Evolutionary conservation across 2,329 filamentous ascomycete species (phyloP).

Genomic region (Hypomyces perniciosus): DNA sequence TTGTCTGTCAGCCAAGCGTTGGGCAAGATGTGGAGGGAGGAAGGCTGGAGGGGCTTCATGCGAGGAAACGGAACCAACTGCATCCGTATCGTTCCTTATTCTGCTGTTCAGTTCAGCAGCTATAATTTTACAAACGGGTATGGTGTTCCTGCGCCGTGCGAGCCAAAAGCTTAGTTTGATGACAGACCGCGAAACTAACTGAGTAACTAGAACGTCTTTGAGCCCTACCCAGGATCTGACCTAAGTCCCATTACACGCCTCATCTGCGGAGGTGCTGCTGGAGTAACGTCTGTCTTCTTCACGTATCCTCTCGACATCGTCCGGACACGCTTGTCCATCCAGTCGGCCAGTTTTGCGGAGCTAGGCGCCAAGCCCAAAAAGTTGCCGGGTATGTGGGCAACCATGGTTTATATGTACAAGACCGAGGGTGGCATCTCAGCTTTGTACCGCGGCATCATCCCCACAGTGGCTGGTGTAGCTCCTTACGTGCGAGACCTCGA

Average conservation of each 20-base stretch:
- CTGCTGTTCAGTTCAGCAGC: conserved; percentile 94
- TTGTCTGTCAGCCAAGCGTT: conserved; percentile 84
- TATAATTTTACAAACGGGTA: conserved; percentile 94
- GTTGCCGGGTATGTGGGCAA: conserved; percentile 88
- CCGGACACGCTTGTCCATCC: conserved; percentile 90
- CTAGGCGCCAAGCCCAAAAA: conserved; percentile 59
- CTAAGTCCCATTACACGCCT: conserved; percentile 70
- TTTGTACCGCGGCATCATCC: conserved; percentile 90
- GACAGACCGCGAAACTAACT: not conserved
- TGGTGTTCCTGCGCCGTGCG: conserved; percentile 5
- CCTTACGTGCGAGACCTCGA: conserved; percentile 62
- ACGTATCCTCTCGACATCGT: conserved; percentile 98
- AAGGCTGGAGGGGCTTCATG: conserved; percentile 97
- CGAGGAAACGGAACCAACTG: conserved; percentile 97
- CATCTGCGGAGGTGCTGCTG: conserved; percentile 83
- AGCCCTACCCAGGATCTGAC: conserved; percentile 66
- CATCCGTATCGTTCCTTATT: conserved; percentile 96
- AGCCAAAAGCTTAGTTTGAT: not conserved
- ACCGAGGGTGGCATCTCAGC: conserved; percentile 80
- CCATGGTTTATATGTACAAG: conserved; percentile 78
- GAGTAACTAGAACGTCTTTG: conserved; percentile 59
- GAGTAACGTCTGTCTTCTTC: conserved; percentile 89
- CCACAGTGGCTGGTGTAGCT: conserved; percentile 90
- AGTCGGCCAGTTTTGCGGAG: conserved; percentile 88
- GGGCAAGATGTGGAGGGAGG: conserved; percentile 92